These are phyloP conservation scores for Candida tallmaniae DNA, from an alignment of 805 yeast genomes.

Conservation along the genomic window DNA sequence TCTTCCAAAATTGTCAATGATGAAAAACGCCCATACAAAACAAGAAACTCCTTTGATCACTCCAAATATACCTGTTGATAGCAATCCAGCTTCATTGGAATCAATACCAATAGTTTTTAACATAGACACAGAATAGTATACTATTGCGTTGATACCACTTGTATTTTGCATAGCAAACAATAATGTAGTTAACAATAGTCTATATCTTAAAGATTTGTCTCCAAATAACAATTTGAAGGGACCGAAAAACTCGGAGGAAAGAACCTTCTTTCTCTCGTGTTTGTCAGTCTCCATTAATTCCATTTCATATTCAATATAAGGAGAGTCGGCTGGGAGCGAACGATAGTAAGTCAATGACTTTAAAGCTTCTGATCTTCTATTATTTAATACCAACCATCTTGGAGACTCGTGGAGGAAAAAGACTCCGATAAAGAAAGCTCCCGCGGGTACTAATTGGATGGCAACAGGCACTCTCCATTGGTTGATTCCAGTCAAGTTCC, in stretches of 20 bases:
- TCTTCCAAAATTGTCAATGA: slow-evolving; percentile 46
- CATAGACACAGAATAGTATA: slow-evolving; percentile 50
- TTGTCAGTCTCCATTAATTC: slow-evolving; percentile 21
- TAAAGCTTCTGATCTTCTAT: slow-evolving; percentile 29
- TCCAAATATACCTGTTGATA: slow-evolving; percentile 53
- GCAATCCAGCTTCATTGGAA: slow-evolving; percentile 41
- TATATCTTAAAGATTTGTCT: slow-evolving; percentile 23
- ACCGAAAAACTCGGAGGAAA: slow-evolving; percentile 37
- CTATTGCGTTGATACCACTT: slow-evolving; percentile 47
- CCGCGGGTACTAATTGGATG: slow-evolving; percentile 43
- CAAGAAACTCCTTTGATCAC: slow-evolving; percentile 44
- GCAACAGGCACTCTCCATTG: slow-evolving; percentile 50
- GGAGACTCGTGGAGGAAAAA: slow-evolving; percentile 43
- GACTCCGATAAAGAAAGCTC: slow-evolving; percentile 35
- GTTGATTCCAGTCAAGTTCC: slow-evolving; percentile 24
- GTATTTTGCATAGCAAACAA: slow-evolving; percentile 43
- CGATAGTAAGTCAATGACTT: slow-evolving; percentile 36
- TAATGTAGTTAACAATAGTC: slow-evolving; percentile 35
- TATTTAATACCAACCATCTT: slow-evolving; percentile 36
- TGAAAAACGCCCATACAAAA: slow-evolving; percentile 39
- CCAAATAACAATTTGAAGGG: slow-evolving; percentile 34
- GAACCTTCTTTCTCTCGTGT: slow-evolving; percentile 18
- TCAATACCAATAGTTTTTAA: slow-evolving; percentile 46
- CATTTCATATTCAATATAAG: slow-evolving; percentile 39
- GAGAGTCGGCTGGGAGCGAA: slow-evolving; percentile 30